Base-by-base conservation (phyloP, 2,329 filamentous ascomycete species). In the Cladorrhinum sp. region DNA sequence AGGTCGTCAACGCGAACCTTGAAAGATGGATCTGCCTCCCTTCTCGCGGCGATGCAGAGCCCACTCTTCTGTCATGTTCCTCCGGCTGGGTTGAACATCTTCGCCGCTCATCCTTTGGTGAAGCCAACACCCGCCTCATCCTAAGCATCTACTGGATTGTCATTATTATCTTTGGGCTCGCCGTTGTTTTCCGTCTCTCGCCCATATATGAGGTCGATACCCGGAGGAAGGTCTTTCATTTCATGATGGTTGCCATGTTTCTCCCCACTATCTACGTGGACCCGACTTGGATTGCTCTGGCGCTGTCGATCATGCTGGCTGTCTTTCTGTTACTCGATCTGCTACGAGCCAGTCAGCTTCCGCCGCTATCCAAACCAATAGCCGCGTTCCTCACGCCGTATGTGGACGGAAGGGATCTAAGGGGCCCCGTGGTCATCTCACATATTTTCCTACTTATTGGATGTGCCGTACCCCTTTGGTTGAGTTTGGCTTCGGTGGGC, bases 171-270 rank as follows among this genome's bases (percentile, higher is more conserved):
- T 71, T 85, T 1, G 95, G 93, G 0, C 81, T 98, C 36, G 76
- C 86, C 9, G 80, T 90, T 3, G 91, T 97, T 7, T 85, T 95
- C 56, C 85, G 82, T 48, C 82, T 96, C 38, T 90, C 89, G 45
- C 79, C 86, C 2, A 79, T 91, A 54, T 93, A 90, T 66, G 93
- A 97, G 75, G 93, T 99, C 51, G 95, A 99, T 75, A 99, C 95
- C 1, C 85, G 95, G 54, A 87, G 95, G 55, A 99, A 99, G 75
- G 91, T 98, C 23, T 99, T 99, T 73, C 95, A 99, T 74, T 96
- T 96, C 67, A 96, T 93, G 83, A 98, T 98, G 90, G 93, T 98
- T 7, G 86, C 87, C 59, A 97, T 99, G 91, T 88, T 99, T 59
- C 81, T 98, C 1, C 93, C 95, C 0, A 86, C 91, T 1, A 90